phyloP scores from a whole-genome alignment of 441 rosid species.

The Aleurites moluccanus region DNA sequence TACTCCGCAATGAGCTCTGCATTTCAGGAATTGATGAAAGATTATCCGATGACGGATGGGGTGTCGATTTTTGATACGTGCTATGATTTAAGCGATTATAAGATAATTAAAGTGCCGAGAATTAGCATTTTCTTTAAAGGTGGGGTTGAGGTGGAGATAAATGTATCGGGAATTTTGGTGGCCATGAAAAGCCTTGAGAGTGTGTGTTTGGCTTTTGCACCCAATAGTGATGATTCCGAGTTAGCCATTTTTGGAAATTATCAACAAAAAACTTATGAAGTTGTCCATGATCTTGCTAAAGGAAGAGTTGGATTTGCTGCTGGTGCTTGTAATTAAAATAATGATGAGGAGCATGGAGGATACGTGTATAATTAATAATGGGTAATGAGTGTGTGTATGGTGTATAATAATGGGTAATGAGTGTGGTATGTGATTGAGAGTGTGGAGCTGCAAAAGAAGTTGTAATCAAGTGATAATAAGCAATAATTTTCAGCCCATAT shows the following conservation, averaged over 20 bases:
- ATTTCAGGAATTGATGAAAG: slow-evolving; percentile 26
- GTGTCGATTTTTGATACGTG: slow-evolving; percentile 16
- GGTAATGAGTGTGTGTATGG: no score
- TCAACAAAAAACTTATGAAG: slow-evolving; percentile 18
- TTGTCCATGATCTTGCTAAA: slow-evolving; percentile 18
- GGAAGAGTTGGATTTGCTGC: slow-evolving; percentile 16
- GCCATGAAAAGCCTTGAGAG: not conserved
- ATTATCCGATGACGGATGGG: not conserved
- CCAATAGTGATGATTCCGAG: not conserved
- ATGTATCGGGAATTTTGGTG: not conserved
- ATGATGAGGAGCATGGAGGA: not conserved
- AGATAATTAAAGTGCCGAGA: not conserved
- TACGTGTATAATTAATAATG: no score
- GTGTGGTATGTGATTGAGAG: no score
- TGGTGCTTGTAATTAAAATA: slow-evolving; percentile 12
- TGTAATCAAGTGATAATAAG: no score
- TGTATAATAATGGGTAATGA: no score
- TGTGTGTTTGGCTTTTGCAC: slow-evolving; percentile 24
- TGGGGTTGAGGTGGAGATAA: slow-evolving; percentile 6
- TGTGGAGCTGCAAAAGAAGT: no score
- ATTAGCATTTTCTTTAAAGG: slow-evolving; percentile 12
- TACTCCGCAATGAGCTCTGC: slow-evolving; percentile 42
- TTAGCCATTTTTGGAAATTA: slow-evolving; percentile 13
- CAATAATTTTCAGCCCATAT: no score
- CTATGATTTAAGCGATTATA: slow-evolving; percentile 13